Conservation (phyloP, 441 rosid species). For the Gossypium laxum region DNA sequence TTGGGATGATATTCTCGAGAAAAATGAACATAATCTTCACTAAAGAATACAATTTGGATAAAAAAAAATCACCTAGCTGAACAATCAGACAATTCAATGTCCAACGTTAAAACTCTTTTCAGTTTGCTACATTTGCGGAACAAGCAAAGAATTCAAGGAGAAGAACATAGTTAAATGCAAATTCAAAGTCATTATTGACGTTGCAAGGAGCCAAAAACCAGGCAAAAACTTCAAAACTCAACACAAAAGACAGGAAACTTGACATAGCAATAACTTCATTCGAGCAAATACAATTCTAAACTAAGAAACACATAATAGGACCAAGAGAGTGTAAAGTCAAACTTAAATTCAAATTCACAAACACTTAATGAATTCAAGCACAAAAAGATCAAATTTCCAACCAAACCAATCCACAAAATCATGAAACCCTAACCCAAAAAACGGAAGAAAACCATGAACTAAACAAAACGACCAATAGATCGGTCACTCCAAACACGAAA, state of each 20-base stretch:
- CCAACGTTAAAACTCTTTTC: neutral
- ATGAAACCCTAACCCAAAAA: slow-evolving; percentile 14
- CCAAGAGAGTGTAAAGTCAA: slow-evolving; percentile 14
- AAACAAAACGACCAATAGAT: slow-evolving; percentile 41
- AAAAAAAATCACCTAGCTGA: neutral
- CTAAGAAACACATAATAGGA: neutral
- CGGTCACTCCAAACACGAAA: slow-evolving; percentile 23
- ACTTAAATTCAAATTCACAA: slow-evolving; percentile 14
- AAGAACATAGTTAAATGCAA: neutral
- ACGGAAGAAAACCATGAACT: slow-evolving; percentile 15
- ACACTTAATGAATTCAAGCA: slow-evolving; percentile 15
- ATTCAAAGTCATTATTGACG: slow-evolving; percentile 4
- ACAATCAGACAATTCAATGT: neutral
- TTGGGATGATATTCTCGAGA: neutral
- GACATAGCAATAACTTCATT: neutral
- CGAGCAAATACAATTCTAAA: neutral
- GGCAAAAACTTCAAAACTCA: neutral
- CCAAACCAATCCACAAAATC: slow-evolving; percentile 18
- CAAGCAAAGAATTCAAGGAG: slow-evolving; percentile 5
- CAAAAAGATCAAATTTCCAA: slow-evolving; percentile 9
- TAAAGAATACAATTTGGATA: neutral
- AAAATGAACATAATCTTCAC: neutral
- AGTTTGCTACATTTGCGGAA: neutral
- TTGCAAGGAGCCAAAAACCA: neutral
- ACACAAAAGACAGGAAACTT: neutral